Evolutionary conservation across 805 yeast species (phyloP), one percentile per base, ranked within the genome.

Genomic region (Candida ponderosae): DNA sequence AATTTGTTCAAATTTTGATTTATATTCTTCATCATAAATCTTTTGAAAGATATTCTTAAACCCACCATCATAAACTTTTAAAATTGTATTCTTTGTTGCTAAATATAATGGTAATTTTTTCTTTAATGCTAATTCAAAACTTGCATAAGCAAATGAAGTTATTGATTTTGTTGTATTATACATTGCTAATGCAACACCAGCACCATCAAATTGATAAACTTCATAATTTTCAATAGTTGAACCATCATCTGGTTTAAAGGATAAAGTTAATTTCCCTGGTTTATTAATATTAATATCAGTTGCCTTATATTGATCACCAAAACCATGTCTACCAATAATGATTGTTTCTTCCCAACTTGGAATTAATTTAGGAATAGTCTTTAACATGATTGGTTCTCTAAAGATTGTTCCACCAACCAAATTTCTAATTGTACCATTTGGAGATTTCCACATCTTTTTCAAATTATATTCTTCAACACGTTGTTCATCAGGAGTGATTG

Each of bases 401-500:
- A 90, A 90, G 33, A 90, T 96, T 21, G 97, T 90, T 42, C 97
- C 97, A 35, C 96, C 96, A 42, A 90, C 69, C 44, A 90, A 81
- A 68, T 90, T 90, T 66, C 97, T 81, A 60, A 90, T 85, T 35
- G 97, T 90, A 42, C 97, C 97, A 64, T 90, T 90, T 46, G 97
- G 97, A 14, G 96, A 86, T 42, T 82, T 72, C 97, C 97, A 90
- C 97, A 90, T 90, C 62, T 88, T 83, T 68, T 90, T 88, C 62
- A 90, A 73, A 39, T 74, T 67, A 63, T 87, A 90, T 63, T 90
- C 97, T 62, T 84, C 69, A 37, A 90, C 97, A 54, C 97, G 79
- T 34, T 86, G 93, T 68, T 90, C 97, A 58, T 86, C 95, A 7
- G 97, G 97, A n/a, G 97, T 90, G 60, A 90, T 90, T 36, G 97